Evolutionary conservation across 805 yeast genomes (phyloP).

Genomic region (Aciculoconidium aculeatum): DNA sequence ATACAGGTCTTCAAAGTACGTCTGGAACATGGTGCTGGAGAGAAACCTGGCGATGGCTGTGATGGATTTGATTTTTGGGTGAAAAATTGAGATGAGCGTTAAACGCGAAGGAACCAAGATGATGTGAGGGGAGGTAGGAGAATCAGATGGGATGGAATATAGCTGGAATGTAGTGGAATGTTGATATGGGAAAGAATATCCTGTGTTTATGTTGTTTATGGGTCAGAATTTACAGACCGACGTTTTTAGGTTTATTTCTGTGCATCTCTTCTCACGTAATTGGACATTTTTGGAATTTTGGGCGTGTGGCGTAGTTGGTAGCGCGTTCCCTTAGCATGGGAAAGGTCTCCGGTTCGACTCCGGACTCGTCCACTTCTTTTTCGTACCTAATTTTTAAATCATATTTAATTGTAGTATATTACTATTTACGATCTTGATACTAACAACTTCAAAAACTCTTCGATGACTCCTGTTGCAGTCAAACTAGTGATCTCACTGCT

Average conservation of each 20-base stretch:
- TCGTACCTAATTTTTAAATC: constrained; percentile 8
- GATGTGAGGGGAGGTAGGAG: background rate
- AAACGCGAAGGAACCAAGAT: background rate
- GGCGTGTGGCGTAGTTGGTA: constrained; percentile 81
- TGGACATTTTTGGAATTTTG: constrained; percentile 2
- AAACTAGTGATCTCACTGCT: constrained; percentile 56
- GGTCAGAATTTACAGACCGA: no score
- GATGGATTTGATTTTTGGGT: background rate
- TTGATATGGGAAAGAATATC: no score
- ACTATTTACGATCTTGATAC: constrained; percentile 20
- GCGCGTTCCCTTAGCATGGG: constrained; percentile 81
- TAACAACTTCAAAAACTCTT: constrained; percentile 43
- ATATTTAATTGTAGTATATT: no score
- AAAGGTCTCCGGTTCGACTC: constrained; percentile 77
- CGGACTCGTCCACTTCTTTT: constrained; percentile 55
- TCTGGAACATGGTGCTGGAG: no score
- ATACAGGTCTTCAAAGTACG: constrained; percentile 25
- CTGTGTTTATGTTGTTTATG: no score
- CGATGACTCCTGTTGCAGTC: constrained; percentile 61
- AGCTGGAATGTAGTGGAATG: no score
- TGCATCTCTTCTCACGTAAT: no score
- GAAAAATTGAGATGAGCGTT: constrained; percentile 3
- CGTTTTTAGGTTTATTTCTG: no score
- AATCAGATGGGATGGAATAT: no score
- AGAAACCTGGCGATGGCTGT: no score